A percentile compares a stretch with the other conserved stretches of the same genome.
Evolutionary conservation across 2,329 filamentous ascomycete species (phyloP).

Genomic region (Arthrobotrys entomopaga): DNA sequence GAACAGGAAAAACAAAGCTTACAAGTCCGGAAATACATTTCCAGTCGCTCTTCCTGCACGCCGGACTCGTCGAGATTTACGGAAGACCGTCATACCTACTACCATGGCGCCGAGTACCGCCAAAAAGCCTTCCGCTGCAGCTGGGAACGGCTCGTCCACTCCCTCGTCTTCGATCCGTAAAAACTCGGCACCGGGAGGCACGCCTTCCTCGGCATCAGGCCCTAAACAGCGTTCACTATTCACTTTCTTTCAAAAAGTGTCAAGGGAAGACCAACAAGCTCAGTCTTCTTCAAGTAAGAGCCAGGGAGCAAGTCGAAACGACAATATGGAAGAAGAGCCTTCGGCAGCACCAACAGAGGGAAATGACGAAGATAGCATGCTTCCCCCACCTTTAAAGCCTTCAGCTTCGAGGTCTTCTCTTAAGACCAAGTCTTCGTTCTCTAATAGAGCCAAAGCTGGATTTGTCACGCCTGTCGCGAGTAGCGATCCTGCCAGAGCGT

Average conservation of each 20-base stretch:
- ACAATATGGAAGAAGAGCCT: slow-evolving; percentile 60
- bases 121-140: slow-evolving; percentile 60
- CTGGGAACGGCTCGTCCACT: slow-evolving; percentile 58
- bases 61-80: slow-evolving; percentile 53
- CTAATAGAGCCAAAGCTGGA: slow-evolving; percentile 22
- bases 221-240: slow-evolving; percentile 65
- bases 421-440: slow-evolving; percentile 20
- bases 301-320: slow-evolving; percentile 66
- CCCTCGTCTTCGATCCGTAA: slow-evolving; percentile 57
- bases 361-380: slow-evolving; percentile 42
- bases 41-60: background rate
- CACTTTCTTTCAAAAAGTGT: slow-evolving; percentile 84
- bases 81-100: slow-evolving; percentile 13
- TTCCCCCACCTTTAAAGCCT: slow-evolving; percentile 42
- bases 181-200: slow-evolving; percentile 61
- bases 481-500: slow-evolving; percentile 45
- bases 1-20: slow-evolving; percentile 13
- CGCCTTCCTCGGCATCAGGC: slow-evolving; percentile 62
- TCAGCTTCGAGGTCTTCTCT: slow-evolving; percentile 44
- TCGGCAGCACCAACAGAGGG: slow-evolving; percentile 10
- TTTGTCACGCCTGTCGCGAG: slow-evolving; percentile 47
- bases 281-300: slow-evolving; percentile 74
- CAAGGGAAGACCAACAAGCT: slow-evolving; percentile 70
- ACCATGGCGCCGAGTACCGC: slow-evolving; percentile 61
- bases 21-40: background rate